Conservation (phyloP, 2,329 filamentous ascomycete species). For the Curvularia verruculosa region DNA sequence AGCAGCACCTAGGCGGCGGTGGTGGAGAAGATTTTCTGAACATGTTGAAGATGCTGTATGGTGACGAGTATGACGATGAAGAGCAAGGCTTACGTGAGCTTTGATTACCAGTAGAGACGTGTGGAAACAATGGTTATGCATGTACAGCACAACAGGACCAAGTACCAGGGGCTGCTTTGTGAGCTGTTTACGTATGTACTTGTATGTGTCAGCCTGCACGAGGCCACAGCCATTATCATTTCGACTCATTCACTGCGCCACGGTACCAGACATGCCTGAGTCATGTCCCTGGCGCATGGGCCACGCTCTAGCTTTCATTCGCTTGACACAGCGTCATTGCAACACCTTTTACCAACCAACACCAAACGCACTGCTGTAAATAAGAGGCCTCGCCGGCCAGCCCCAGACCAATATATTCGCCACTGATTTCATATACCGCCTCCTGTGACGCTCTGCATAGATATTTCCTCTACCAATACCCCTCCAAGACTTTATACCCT, state of each 20-base stretch:
- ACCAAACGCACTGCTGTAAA: constrained; percentile 19
- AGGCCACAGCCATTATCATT: constrained; percentile 18
- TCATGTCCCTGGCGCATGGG: constrained; percentile 17
- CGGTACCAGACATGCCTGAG: constrained; percentile 16
- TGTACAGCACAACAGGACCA: neutral
- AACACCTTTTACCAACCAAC: constrained; percentile 27
- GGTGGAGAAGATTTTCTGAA: constrained; percentile 54
- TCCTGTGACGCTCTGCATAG: neutral
- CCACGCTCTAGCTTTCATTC: constrained; percentile 27
- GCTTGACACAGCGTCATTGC: constrained; percentile 37
- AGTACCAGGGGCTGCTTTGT: neutral
- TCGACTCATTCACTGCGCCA: constrained; percentile 35
- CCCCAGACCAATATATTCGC: constrained; percentile 4
- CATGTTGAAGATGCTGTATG: constrained; percentile 57
- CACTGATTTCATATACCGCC: neutral
- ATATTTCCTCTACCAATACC: constrained; percentile 5
- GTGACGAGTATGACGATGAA: constrained; percentile 61
- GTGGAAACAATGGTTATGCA: neutral
- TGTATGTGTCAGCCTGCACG: neutral
- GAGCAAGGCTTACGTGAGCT: constrained; percentile 57
- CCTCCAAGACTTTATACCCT: constrained; percentile 7
- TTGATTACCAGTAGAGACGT: neutral
- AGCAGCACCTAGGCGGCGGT: constrained; percentile 46
- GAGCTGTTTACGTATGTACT: neutral
- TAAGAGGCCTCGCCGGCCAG: constrained; percentile 28